Evolutionary conservation across 2,329 filamentous ascomycete species (phyloP).

Genomic region (Phaeosphaeria sp.): DNA sequence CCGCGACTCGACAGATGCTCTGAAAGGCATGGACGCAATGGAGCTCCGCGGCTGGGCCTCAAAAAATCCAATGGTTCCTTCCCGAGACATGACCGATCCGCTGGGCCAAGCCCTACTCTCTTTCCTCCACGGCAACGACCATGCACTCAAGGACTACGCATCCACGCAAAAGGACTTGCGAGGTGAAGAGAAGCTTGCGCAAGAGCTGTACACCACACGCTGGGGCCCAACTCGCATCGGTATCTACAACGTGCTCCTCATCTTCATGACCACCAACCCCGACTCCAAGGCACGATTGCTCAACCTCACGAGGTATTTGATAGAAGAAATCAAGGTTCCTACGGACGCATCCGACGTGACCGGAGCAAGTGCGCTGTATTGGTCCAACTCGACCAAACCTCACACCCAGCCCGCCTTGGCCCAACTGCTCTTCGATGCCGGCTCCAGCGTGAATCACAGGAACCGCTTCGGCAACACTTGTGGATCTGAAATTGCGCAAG

Average conservation of each 20-base stretch:
- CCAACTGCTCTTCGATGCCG: conserved; percentile 22
- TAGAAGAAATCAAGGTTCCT: conserved; percentile 12
- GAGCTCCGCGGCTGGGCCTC: conserved; percentile 20
- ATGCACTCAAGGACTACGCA: conserved; percentile 8
- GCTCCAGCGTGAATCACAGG: conserved; percentile 16
- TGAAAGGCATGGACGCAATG: conserved; percentile 20
- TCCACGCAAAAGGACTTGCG: neutral
- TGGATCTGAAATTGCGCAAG: conserved; percentile 19
- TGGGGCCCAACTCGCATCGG: conserved; percentile 20
- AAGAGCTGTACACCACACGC: conserved; percentile 14
- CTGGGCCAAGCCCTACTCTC: conserved; percentile 14
- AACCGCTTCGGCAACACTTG: conserved; percentile 16
- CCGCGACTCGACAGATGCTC: conserved; percentile 11
- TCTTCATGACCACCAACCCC: conserved; percentile 10
- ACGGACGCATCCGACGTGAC: conserved; percentile 17
- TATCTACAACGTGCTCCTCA: conserved; percentile 18
- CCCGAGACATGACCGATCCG: conserved; percentile 18
- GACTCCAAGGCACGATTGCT: conserved; percentile 6
- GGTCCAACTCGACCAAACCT: conserved; percentile 21
- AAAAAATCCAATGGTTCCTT: conserved; percentile 9
- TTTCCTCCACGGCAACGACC: conserved; percentile 1
- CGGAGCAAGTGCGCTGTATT: conserved; percentile 20
- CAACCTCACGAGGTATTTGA: conserved; percentile 14
- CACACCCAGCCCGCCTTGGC: conserved; percentile 18
- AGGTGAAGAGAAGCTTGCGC: conserved; percentile 5